Evolutionary conservation across 1,284 basidiomycete species (phyloP).

Genomic region (Ceratobasidium sp.): DNA sequence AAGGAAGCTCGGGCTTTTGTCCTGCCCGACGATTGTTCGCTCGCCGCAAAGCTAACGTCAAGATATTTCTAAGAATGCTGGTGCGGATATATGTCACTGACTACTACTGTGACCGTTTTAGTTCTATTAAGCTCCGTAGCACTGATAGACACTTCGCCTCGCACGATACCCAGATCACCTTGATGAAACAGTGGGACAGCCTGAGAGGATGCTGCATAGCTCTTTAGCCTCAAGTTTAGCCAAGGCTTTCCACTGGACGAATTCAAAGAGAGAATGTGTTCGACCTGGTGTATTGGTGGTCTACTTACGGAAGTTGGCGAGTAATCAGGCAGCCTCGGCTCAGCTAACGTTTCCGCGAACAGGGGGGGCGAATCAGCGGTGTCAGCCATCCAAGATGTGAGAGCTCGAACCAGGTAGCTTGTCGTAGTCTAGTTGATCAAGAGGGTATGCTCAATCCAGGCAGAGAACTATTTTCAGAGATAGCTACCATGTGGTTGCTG

Average conservation of each 20-base stretch:
- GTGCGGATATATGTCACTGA: not conserved
- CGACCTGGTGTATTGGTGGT: not conserved
- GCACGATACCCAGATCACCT: constrained; percentile 1
- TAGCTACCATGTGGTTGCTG: not conserved
- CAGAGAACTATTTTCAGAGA: not conserved
- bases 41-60: not conserved
- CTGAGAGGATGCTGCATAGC: constrained; percentile 8
- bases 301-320: not conserved
- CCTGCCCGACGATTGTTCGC: constrained; percentile 23
- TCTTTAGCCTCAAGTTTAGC: not conserved
- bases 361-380: constrained; percentile 2
- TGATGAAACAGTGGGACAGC: constrained; percentile 16
- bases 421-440: not conserved
- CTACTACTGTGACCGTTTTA: constrained; percentile 6
- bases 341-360: not conserved
- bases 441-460: not conserved
- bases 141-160: constrained; percentile 10
- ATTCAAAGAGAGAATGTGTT: not conserved
- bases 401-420: not conserved
- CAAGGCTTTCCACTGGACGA: not conserved
- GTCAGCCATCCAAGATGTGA: not conserved
- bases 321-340: not conserved
- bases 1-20: constrained; percentile 22
- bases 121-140: constrained; percentile 2
- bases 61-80: not conserved